Conservation (phyloP, 495 filamentous ascomycete species). For the Glonium stellatum region DNA sequence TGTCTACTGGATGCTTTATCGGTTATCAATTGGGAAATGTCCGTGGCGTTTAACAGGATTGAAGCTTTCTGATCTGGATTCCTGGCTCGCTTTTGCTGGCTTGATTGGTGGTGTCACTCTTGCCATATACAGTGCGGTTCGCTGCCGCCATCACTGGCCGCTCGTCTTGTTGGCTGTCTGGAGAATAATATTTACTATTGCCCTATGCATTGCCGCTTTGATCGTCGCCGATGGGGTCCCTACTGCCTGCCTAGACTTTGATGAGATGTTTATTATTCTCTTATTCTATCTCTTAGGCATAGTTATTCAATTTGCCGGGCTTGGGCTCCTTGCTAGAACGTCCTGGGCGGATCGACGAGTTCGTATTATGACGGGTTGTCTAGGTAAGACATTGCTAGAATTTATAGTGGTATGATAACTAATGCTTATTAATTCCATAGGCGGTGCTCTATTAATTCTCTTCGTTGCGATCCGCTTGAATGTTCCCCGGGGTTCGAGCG, state of each 20-base stretch:
- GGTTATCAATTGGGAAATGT: background rate
- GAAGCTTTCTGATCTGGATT: background rate
- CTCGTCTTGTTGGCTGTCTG: slow-evolving; percentile 12
- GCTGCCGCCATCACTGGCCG: slow-evolving; percentile 9
- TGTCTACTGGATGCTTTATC: background rate
- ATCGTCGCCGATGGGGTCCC: background rate
- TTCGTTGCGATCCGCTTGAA: background rate
- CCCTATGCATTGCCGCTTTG: background rate
- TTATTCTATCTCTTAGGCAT: background rate
- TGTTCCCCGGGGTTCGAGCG: background rate
- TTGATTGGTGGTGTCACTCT: slow-evolving; percentile 5
- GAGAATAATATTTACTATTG: slow-evolving; percentile 1
- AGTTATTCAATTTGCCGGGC: background rate
- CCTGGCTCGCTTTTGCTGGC: background rate
- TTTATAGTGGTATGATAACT: too few species aligned
- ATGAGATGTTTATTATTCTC: background rate
- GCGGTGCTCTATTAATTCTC: background rate
- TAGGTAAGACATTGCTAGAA: background rate
- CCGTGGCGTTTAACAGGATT: background rate
- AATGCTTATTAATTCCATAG: background rate
- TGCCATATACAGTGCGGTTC: slow-evolving; percentile 8
- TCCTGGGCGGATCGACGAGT: background rate
- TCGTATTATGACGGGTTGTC: background rate
- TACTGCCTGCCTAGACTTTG: background rate
- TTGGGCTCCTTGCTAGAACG: background rate